Percentiles rank a stretch among this genome's conserved stretches.
Evolutionary conservation across 306 rosid genomes (phyloP).

Genomic region (Alnus rubra): DNA sequence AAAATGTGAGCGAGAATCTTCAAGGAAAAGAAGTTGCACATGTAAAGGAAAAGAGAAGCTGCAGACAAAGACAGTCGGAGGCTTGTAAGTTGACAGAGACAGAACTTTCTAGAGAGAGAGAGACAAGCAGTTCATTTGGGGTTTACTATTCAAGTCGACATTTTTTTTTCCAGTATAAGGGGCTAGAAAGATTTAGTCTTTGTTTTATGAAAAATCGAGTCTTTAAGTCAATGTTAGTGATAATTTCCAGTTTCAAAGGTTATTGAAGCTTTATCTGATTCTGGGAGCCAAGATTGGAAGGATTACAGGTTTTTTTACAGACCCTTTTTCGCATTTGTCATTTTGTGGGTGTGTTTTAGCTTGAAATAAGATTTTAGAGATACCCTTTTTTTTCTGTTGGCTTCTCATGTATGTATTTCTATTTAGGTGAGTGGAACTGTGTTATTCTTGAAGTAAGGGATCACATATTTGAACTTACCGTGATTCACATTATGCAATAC

Average conservation of each 20-base stretch:
- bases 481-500: conserved; percentile 3
- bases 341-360: conserved; percentile 13
- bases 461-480: conserved; percentile 15
- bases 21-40: not conserved
- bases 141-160: not conserved
- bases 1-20: not conserved
- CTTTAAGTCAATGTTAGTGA: not conserved
- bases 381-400: not conserved
- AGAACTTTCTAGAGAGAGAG: not conserved
- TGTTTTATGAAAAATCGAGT: not conserved
- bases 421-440: not conserved
- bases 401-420: not conserved
- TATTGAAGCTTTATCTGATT: conserved; percentile 5
- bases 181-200: conserved; percentile 7
- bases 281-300: conserved; percentile 8
- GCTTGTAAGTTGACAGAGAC: not conserved
- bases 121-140: not conserved
- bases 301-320: conserved; percentile 1
- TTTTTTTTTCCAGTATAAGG: not conserved
- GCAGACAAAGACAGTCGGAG: conserved; percentile 1
- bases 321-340: conserved; percentile 22
- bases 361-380: not conserved
- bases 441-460: conserved; percentile 7
- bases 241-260: conserved; percentile 1
- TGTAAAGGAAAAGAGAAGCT: conserved; percentile 4